A percentile compares a stretch with the other conserved stretches of the same genome.
These are phyloP conservation scores for Podaxis pistillaris DNA, from an alignment of 768 basidiomycete species.

Conservation along the genomic window DNA sequence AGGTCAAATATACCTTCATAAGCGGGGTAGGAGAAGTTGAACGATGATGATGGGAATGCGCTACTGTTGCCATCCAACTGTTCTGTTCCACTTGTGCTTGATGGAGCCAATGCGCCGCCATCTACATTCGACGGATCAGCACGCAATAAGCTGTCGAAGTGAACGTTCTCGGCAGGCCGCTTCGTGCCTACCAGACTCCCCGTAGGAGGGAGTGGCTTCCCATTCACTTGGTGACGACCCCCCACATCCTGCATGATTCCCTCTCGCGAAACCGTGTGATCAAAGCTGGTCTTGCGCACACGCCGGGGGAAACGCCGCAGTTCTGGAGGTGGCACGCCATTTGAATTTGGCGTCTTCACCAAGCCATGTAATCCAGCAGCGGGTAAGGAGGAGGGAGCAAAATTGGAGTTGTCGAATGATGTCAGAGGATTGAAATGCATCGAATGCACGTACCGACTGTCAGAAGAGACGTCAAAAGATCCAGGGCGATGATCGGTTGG, in stretches of 20 bases:
- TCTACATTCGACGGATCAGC: slow-evolving; percentile 68
- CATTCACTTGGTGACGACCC: slow-evolving; percentile 80
- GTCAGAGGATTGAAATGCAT: slow-evolving; percentile 28
- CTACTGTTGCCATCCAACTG: slow-evolving; percentile 40
- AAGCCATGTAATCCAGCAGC: slow-evolving; percentile 66
- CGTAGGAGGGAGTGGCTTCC: slow-evolving; percentile 59
- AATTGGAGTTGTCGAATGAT: slow-evolving; percentile 43
- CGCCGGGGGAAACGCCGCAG: slow-evolving; percentile 71
- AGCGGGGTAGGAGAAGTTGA: slow-evolving; percentile 72
- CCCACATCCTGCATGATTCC: slow-evolving; percentile 35
- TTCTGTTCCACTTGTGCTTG: slow-evolving; percentile 33
- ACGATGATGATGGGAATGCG: slow-evolving; percentile 60
- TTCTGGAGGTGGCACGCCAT: slow-evolving; percentile 27
- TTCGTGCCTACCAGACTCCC: slow-evolving; percentile 70
- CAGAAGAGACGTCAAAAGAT: slow-evolving; percentile 11
- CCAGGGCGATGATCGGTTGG: slow-evolving; percentile 20
- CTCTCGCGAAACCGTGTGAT: slow-evolving; percentile 75
- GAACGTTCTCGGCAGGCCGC: slow-evolving; percentile 79
- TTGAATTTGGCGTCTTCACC: slow-evolving; percentile 36
- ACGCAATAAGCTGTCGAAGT: slow-evolving; percentile 75
- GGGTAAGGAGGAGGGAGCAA: slow-evolving; percentile 74
- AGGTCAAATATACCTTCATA: slow-evolving; percentile 65
- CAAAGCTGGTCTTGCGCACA: slow-evolving; percentile 93
- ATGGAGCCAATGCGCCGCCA: slow-evolving; percentile 25
- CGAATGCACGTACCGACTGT: slow-evolving; percentile 26